These are phyloP conservation scores for Aspergillus nomiae DNA, from an alignment of 2,329 filamentous ascomycete species.

Conservation along the genomic window DNA sequence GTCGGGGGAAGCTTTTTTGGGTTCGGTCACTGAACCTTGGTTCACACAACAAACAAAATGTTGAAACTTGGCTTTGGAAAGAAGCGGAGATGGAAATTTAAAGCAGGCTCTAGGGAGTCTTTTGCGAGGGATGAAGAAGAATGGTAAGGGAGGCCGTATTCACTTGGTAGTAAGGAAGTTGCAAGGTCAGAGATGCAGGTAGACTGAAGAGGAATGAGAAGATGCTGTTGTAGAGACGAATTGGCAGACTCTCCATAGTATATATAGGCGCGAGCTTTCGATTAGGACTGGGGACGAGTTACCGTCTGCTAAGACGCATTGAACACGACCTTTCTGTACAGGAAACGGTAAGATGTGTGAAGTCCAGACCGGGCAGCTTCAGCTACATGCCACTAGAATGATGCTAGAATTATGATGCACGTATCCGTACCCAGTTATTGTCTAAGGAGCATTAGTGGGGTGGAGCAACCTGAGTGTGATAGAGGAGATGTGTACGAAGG, in stretches of 20 bases:
- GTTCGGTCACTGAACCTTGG: slow-evolving; percentile 5
- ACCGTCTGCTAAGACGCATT: slow-evolving; percentile 13
- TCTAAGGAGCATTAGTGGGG: slow-evolving; percentile 18
- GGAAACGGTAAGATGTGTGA: slow-evolving; percentile 15
- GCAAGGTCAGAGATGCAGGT: not conserved
- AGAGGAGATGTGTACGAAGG: not conserved
- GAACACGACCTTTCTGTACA: slow-evolving; percentile 15
- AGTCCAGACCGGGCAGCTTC: slow-evolving; percentile 21
- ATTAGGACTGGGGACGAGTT: slow-evolving; percentile 13
- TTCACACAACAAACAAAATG: not conserved
- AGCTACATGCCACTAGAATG: slow-evolving; percentile 16
- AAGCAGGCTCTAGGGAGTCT: not conserved
- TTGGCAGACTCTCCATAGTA: slow-evolving; percentile 20
- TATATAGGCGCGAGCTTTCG: slow-evolving; percentile 24
- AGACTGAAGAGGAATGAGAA: slow-evolving; percentile 7
- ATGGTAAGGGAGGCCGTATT: not conserved
- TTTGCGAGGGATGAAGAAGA: slow-evolving; percentile 4
- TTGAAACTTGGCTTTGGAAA: not conserved
- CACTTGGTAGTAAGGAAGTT: not conserved
- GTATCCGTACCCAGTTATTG: slow-evolving; percentile 23
- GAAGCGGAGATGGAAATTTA: slow-evolving; percentile 15
- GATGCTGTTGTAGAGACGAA: slow-evolving; percentile 5
- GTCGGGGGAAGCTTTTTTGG: slow-evolving; percentile 6
- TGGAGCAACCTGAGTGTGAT: slow-evolving; percentile 15
- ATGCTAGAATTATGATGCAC: slow-evolving; percentile 19